Evolutionary conservation across 2,329 filamentous ascomycete species (phyloP), one percentile per base, ranked within the genome.

Genomic region (Colletotrichum orchidophilum): DNA sequence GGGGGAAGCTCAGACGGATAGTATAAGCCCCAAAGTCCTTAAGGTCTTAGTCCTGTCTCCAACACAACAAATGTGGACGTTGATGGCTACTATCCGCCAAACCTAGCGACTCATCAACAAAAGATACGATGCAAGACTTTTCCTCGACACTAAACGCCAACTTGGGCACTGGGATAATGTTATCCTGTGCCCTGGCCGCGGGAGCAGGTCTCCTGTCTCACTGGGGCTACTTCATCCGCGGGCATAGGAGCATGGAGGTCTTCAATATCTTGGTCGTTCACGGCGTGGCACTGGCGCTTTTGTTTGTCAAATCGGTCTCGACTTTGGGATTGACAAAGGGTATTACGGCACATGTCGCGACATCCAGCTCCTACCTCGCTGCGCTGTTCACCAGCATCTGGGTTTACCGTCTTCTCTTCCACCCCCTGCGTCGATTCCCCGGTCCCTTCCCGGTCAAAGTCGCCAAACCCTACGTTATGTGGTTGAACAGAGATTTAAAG

Each of bases 361-460:
- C 71, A n/a, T 67, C 67, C 1, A 60, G 52, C 9, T 62, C 67
- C 1, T 73, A 71, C 29, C 64, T 73, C 24, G 24, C 39, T 2
- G 53, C 74, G 29, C 31, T 75, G 1, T 75, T 87, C 66, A 24
- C 46, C 12, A 76, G 75, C 33, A 74, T 76, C 7, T 26, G 58
- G 5, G 26, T 74, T n/a, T 76, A 75, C 39, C 77, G 77, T 6
- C 1, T 75, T 21, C 54, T 72, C 27, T 72, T 76, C 46, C 73
- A 74, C 29, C 72, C 70, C 1, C 57, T 75, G 1, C 63, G 75
- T 1, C 64, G 24, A 9, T 74, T 76, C 21, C 74, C 74, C 0
- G 75, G 75, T 1, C 75, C 75, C 1, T 46, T 71, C 3, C 33
- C 35, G 6, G 64, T 72, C 3, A 74, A 59, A n/a, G 15, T 74